These are phyloP conservation scores for Sordariomycetes sp. DNA, from an alignment of 2,329 filamentous ascomycete species.

Conservation along the genomic window DNA sequence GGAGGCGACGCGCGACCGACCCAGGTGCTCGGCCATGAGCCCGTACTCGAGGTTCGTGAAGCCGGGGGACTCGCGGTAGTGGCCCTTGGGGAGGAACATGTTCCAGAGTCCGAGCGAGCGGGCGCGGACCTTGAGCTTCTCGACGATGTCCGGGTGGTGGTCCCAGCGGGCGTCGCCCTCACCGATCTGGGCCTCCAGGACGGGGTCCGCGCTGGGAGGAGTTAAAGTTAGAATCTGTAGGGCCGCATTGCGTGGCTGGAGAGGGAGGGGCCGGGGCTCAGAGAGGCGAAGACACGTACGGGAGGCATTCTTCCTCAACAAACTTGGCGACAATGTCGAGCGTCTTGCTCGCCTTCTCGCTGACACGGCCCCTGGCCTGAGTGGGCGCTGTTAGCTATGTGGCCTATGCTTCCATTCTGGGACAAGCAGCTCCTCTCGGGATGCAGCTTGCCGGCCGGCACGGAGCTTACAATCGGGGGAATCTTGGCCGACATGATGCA, in stretches of 20 bases:
- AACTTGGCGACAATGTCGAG: slow-evolving; percentile 89
- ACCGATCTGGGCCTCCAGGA: slow-evolving; percentile 73
- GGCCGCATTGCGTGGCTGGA: not conserved
- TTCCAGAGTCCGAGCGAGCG: slow-evolving; percentile 87
- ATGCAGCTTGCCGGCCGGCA: not conserved
- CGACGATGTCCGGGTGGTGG: slow-evolving; percentile 67
- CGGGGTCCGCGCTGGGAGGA: slow-evolving; percentile 55
- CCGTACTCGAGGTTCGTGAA: slow-evolving; percentile 96
- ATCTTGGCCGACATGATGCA: slow-evolving; percentile 32
- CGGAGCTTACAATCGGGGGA: slow-evolving; percentile 30
- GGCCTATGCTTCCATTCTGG: not conserved
- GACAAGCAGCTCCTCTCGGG: not conserved
- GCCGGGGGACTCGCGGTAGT: slow-evolving; percentile 91
- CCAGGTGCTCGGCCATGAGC: slow-evolving; percentile 92
- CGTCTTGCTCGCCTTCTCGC: slow-evolving; percentile 73
- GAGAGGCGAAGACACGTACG: slow-evolving; percentile 48
- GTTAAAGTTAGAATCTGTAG: slow-evolving; percentile 5
- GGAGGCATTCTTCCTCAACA: slow-evolving; percentile 90
- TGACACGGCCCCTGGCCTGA: slow-evolving; percentile 51
- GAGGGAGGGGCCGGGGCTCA: not conserved
- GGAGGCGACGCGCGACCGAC: slow-evolving; percentile 72
- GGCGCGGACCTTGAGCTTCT: slow-evolving; percentile 81
- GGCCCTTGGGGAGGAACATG: slow-evolving; percentile 90
- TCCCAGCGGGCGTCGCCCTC: slow-evolving; percentile 69
- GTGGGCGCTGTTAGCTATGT: not conserved